Conservation (phyloP, 257 asterid species). For the Ajuga chamaepitys region DNA sequence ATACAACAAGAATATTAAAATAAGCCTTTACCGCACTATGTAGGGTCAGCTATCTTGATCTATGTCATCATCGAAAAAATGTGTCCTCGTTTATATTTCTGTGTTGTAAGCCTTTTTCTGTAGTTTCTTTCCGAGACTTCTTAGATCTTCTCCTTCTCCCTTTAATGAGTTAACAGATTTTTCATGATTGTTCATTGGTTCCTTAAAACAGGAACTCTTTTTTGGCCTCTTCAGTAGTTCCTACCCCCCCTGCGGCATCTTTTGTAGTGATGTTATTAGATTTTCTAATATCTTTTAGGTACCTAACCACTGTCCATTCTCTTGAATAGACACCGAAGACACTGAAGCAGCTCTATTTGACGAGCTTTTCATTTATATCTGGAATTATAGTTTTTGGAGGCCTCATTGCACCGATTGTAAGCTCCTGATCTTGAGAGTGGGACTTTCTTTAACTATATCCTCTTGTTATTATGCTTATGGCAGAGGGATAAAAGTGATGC, state of each 20-base stretch:
- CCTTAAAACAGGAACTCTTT: not conserved
- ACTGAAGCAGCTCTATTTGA: conserved; percentile 73
- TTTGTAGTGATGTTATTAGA: not conserved
- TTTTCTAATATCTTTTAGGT: not conserved
- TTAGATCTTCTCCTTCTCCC: no score
- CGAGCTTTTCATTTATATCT: conserved; percentile 73
- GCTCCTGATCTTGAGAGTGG: conserved; percentile 23
- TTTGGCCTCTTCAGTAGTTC: not conserved
- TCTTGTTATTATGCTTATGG: not conserved
- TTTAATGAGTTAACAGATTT: no score
- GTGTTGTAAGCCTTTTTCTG: no score
- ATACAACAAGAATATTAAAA: no score
- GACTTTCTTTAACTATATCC: not conserved
- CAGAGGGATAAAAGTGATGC: not conserved
- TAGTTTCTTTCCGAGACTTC: no score
- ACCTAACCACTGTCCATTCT: conserved; percentile 12
- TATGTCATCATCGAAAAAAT: no score
- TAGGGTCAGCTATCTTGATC: no score
- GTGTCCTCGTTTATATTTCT: no score
- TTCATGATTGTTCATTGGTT: not conserved
- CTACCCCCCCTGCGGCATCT: no score
- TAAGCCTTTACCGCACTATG: no score
- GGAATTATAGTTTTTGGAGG: conserved; percentile 89
- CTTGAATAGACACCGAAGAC: conserved; percentile 68
- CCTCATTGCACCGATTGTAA: conserved; percentile 82